Conservation (phyloP, 2,329 filamentous ascomycete genomes). For the Pseudogymnoascus sp. region DNA sequence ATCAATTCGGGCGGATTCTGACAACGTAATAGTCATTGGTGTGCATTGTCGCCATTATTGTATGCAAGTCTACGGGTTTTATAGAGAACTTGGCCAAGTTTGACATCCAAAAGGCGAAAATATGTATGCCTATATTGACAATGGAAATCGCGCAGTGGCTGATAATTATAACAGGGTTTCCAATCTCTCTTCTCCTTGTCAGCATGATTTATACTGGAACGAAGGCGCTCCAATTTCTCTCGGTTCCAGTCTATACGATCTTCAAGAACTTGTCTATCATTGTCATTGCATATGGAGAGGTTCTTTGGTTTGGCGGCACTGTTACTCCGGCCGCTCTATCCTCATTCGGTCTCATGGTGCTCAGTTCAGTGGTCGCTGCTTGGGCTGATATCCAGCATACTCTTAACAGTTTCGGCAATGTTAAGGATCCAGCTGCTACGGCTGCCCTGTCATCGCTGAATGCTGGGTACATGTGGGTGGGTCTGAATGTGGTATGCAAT, state of each 20-base stretch:
- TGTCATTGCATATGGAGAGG: constrained; percentile 89
- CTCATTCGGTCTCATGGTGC: constrained; percentile 86
- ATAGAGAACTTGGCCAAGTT: constrained; percentile 71
- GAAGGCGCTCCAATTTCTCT: constrained; percentile 87
- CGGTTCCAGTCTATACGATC: constrained; percentile 93
- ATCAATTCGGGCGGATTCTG: not conserved
- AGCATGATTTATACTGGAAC: constrained; percentile 96
- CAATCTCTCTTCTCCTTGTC: constrained; percentile 82
- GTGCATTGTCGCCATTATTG: constrained; percentile 70
- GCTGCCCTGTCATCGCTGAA: constrained; percentile 77
- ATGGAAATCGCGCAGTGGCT: constrained; percentile 25
- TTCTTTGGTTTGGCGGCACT: constrained; percentile 87
- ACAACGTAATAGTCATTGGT: constrained; percentile 58
- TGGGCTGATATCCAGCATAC: constrained; percentile 90
- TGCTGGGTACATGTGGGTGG: constrained; percentile 90
- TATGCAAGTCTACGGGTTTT: constrained; percentile 65
- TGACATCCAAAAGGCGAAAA: constrained; percentile 74
- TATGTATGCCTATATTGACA: constrained; percentile 48
- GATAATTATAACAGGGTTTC: constrained; percentile 61
- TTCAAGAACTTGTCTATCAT: constrained; percentile 98
- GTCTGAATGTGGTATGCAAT: constrained; percentile 84
- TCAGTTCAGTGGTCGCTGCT: constrained; percentile 82
- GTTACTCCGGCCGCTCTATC: constrained; percentile 76
- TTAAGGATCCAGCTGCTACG: constrained; percentile 46
- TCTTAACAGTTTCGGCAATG: constrained; percentile 36